Conservation (phyloP, 2,329 filamentous ascomycete species). For the Arthrobotrys iridis region DNA sequence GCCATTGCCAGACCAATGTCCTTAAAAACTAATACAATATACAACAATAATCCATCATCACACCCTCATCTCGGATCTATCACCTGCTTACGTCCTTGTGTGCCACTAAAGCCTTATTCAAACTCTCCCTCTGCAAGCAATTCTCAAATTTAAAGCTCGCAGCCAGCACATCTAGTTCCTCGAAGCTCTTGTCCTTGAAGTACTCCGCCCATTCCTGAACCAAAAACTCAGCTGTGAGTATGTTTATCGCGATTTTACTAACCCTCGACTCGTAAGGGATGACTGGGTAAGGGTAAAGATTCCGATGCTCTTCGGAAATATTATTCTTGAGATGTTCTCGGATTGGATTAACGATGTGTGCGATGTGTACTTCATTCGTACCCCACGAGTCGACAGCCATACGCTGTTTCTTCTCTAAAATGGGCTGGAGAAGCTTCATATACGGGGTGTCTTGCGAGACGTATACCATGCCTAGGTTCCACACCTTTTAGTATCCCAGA, state of each 20-base stretch:
- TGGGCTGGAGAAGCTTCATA: slow-evolving; percentile 66
- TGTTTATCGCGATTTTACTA: slow-evolving; percentile 64
- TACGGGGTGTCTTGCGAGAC: slow-evolving; percentile 64
- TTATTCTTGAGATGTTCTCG: slow-evolving; percentile 63
- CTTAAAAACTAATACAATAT: neutral
- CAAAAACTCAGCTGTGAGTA: slow-evolving; percentile 66
- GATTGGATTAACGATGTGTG: slow-evolving; percentile 62
- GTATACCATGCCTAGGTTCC: slow-evolving; percentile 64
- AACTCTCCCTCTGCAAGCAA: slow-evolving; percentile 66
- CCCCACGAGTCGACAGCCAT: slow-evolving; percentile 70
- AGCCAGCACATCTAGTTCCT: slow-evolving; percentile 67
- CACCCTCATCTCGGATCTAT: too few species aligned
- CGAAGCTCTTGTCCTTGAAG: slow-evolving; percentile 66
- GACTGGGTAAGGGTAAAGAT: slow-evolving; percentile 64
- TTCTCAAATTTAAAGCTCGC: slow-evolving; percentile 68
- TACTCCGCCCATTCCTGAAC: slow-evolving; percentile 68
- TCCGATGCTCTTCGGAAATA: slow-evolving; percentile 62
- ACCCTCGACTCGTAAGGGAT: slow-evolving; percentile 68
- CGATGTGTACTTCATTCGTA: slow-evolving; percentile 58
- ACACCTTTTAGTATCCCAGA: slow-evolving; percentile 3
- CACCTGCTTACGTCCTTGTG: slow-evolving; percentile 54
- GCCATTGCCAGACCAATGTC: too few species aligned
- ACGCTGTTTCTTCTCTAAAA: slow-evolving; percentile 68
- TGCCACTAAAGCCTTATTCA: slow-evolving; percentile 63
- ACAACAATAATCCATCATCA: neutral